Evolutionary conservation across 129 eudicot genomes (phyloP).

Genomic region (Flaveria brownii): DNA sequence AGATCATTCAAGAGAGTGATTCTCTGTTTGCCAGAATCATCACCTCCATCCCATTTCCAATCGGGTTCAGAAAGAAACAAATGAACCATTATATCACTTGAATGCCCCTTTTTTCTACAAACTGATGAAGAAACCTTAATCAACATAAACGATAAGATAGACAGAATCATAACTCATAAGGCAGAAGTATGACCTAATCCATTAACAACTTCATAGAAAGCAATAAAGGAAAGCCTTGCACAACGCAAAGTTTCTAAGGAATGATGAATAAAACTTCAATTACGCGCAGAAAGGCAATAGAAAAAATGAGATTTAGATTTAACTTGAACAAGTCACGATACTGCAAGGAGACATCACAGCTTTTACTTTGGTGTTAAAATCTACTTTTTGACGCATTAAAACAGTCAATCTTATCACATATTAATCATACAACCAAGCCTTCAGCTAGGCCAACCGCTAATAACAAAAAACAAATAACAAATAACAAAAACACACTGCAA

Average conservation of each 20-base stretch:
- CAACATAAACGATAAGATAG: background rate
- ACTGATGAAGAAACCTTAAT: constrained; percentile 21
- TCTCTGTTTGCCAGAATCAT: constrained; percentile 39
- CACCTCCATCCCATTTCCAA: constrained; percentile 42
- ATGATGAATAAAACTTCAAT: background rate
- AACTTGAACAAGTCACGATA: constrained; percentile 8
- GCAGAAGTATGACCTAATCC: background rate
- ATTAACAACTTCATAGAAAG: background rate
- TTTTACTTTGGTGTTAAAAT: background rate
- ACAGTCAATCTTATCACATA: background rate
- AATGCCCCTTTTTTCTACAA: constrained; percentile 10
- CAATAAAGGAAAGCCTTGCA: background rate
- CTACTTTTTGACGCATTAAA: background rate
- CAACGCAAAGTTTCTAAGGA: background rate
- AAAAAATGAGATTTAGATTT: background rate
- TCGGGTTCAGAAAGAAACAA: constrained; percentile 66
- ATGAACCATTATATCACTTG: constrained; percentile 48
- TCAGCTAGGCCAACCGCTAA: background rate
- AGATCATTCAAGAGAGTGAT: constrained; percentile 56
- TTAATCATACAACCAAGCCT: constrained; percentile 1
- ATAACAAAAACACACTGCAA: background rate
- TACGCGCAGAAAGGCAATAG: background rate
- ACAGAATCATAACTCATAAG: background rate
- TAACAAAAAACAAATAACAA: background rate
- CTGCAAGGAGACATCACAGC: background rate